Percentiles rank a stretch among this genome's conserved stretches.
Evolutionary conservation across 2,329 filamentous ascomycete genomes (phyloP).

Genomic region (Rutstroemia sp.): DNA sequence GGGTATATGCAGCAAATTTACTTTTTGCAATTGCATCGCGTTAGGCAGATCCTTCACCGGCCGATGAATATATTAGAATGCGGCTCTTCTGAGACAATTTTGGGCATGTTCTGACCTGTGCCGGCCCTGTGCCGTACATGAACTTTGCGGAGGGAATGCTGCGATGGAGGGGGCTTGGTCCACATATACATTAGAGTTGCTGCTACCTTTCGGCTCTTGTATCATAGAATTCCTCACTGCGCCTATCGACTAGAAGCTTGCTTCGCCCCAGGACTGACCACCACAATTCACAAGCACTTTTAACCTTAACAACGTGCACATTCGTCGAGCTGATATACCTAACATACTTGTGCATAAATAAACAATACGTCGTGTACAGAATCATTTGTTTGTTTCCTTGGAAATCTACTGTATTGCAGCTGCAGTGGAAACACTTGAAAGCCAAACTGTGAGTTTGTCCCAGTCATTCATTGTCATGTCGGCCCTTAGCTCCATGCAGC

Average conservation of each 20-base stretch:
- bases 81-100: neutral
- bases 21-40: neutral
- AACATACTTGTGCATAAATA: neutral
- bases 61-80: neutral
- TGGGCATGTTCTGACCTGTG: neutral
- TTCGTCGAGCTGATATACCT: neutral
- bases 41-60: slow-evolving; percentile 5
- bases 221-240: neutral
- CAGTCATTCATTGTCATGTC: slow-evolving; percentile 1
- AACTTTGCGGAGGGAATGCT: slow-evolving; percentile 2
- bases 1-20: slow-evolving; percentile 2
- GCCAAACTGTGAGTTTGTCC: slow-evolving; percentile 3
- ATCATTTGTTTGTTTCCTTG: neutral
- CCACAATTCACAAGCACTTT: neutral
- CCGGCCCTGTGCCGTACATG: neutral
- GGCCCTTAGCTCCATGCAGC: neutral
- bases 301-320: neutral
- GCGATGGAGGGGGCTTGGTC: neutral
- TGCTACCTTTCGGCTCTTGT: neutral
- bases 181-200: neutral
- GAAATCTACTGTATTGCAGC: neutral
- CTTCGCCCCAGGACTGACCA: neutral
- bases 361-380: neutral
- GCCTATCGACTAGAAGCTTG: neutral
- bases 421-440: slow-evolving; percentile 2